Base-by-base conservation (phyloP, 176 grass and related monocot species). In the Oryza officinalis region DNA sequence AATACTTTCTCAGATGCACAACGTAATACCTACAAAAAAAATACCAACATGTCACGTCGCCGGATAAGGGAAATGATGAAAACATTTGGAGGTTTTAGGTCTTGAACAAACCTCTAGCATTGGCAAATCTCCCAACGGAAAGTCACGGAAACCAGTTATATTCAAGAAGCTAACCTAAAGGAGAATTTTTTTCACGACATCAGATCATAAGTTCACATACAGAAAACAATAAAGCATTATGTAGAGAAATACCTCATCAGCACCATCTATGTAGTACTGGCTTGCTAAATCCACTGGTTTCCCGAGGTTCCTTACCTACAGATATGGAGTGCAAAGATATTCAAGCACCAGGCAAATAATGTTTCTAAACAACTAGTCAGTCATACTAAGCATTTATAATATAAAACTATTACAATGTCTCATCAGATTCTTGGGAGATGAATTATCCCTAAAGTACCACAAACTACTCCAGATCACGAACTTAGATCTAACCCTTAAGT, bases 121-220 rank as follows among this genome's bases (percentile, higher is more conserved):
- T 75, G 93, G 96, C 66, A 99, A 87, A 92, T 99, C 96, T 76
- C 93, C 93, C 85, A 99, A 76, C 37, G 96, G 93, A 69, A 99
- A 99, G 89, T 95, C 96, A 41, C 96, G 93, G 80, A 99, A 99
- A 63, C 96, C 96, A 76, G 96, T 99, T 88, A 99, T 96, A 88
- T 96, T 99, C 85, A 99, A 90, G 87, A 99, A 99, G 70, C 96
- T 99, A 84, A 99, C 87, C 96, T 99, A 77, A 81, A 68, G 81
- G 31, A 31, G 17, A 65, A 66, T 25, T 68, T 68, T 72, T 83
- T 76, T 75, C 40, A 81, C 73, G 37, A 64, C 65, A 84, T 92
- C 23, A 92, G 45, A 73, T 46, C 49, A 69, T 64, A 63, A 73
- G 5, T 83, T 60, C 71, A 74, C 28, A 69, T 13, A 63, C 60